Conservation (phyloP, 2,329 filamentous ascomycete species). For the Fusarium pilosicola region DNA sequence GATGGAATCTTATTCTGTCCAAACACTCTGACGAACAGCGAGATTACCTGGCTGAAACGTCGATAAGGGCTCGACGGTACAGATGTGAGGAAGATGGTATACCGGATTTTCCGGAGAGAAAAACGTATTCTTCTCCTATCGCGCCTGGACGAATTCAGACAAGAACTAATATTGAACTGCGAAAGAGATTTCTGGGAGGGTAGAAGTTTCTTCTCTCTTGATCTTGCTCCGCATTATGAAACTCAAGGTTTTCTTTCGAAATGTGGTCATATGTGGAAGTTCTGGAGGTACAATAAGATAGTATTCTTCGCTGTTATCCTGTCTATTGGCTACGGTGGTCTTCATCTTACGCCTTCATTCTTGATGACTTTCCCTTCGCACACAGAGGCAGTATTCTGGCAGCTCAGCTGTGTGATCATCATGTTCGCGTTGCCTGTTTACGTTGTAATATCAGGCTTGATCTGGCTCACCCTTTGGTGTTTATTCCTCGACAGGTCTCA, state of each 20-base stretch:
- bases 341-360: background rate
- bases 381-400: background rate
- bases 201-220: background rate
- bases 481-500: background rate
- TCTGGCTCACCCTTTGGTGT: background rate
- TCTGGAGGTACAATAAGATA: background rate
- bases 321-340: background rate
- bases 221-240: background rate
- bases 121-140: background rate
- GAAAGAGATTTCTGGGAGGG: background rate
- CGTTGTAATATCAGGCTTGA: background rate
- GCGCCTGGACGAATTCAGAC: background rate
- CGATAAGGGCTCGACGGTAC: background rate
- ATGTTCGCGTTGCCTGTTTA: background rate
- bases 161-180: background rate
- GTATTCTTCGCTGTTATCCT: fast-evolving
- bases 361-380: background rate
- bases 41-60: background rate
- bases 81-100: background rate
- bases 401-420: background rate
- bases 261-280: background rate
- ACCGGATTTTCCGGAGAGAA: background rate
- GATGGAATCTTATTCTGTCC: background rate
- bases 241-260: background rate
- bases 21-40: fast-evolving